phyloP scores from a whole-genome alignment of 495 filamentous ascomycete genomes.

The Penicillium flavigenum region DNA sequence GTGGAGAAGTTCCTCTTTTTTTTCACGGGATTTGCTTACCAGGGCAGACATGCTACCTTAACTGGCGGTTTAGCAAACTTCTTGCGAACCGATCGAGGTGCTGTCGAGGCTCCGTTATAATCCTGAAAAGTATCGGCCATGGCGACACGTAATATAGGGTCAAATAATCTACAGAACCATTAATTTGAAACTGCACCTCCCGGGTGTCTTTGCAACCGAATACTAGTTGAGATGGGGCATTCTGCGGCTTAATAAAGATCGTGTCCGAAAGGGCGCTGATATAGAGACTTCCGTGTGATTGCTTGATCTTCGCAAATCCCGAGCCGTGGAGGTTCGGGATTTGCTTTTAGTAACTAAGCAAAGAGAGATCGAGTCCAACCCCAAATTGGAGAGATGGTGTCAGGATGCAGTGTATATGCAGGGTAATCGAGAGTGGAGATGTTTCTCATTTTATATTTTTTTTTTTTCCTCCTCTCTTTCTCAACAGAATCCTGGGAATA shows the following conservation, averaged over 20 bases:
- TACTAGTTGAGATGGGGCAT: conserved; percentile 8
- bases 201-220: conserved; percentile 3
- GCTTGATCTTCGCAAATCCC: conserved; percentile 32
- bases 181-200: conserved; percentile 6
- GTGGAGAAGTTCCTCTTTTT: conserved; percentile 3
- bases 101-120: conserved; percentile 19
- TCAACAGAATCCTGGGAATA: background rate
- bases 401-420: background rate
- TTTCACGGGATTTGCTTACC: conserved; percentile 42
- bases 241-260: background rate
- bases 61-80: conserved; percentile 59
- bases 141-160: conserved; percentile 25
- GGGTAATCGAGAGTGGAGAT: background rate
- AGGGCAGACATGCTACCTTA: conserved; percentile 61
- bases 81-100: conserved; percentile 38
- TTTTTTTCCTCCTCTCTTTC: background rate
- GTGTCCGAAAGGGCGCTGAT: conserved; percentile 21
- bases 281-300: conserved; percentile 28
- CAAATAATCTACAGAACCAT: conserved; percentile 18
- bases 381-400: conserved; percentile 2
- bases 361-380: background rate
- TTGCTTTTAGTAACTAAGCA: conserved; percentile 22
- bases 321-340: conserved; percentile 33
- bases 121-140: conserved; percentile 29
- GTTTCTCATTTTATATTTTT: background rate